phyloP scores from a whole-genome alignment of 2,329 filamentous ascomycete genomes.

The Myriosclerotinia scirpicola region DNA sequence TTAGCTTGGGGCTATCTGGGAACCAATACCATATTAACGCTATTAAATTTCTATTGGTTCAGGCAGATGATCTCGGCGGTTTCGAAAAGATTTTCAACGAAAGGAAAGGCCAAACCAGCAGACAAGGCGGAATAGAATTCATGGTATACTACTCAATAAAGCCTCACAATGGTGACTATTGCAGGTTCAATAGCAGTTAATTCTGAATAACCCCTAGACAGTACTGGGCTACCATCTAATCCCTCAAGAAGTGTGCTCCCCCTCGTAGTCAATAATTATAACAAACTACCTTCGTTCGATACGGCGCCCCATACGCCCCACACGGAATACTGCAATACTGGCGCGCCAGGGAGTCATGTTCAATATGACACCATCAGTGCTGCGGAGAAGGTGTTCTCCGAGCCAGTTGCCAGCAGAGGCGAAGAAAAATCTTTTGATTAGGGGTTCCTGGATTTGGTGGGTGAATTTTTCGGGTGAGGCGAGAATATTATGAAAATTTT shows the following conservation, averaged over 20 bases:
- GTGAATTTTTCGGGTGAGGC: too few relatives aligned
- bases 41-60: constrained; percentile 82
- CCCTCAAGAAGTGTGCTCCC: too few relatives aligned
- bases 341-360: too few relatives aligned
- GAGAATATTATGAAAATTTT: too few relatives aligned
- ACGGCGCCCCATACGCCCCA: constrained; percentile 2
- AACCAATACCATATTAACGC: constrained; percentile 68
- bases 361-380: too few relatives aligned
- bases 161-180: background rate
- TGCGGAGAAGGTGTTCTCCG: too few relatives aligned
- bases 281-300: constrained; percentile 9
- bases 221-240: too few relatives aligned
- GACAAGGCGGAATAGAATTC: background rate
- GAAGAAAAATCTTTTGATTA: too few relatives aligned
- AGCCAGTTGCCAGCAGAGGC: too few relatives aligned
- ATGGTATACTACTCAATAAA: too few relatives aligned
- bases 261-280: background rate
- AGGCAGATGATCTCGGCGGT: constrained; percentile 63
- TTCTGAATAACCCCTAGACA: too few relatives aligned
- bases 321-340: background rate
- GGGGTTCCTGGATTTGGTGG: too few relatives aligned
- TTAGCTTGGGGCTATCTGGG: constrained; percentile 66
- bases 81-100: constrained; percentile 30
- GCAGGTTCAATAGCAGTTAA: background rate
- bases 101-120: background rate